phyloP scores from a whole-genome alignment of 2,329 filamentous ascomycete species.

The Ophiostoma ips region DNA sequence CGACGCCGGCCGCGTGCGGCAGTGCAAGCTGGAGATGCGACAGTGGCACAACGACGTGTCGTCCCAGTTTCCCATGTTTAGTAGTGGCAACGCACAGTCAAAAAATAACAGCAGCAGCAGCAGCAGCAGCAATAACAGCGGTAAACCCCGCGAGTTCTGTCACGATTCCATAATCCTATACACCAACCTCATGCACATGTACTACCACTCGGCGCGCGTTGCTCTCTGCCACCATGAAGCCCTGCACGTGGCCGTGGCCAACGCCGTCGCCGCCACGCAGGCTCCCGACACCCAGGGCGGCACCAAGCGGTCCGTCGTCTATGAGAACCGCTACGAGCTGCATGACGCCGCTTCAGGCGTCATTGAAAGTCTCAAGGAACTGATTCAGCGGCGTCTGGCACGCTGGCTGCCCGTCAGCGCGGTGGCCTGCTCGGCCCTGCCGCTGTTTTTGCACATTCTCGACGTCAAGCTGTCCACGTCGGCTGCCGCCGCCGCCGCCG shows the following conservation, averaged over 20 bases:
- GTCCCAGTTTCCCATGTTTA: constrained; percentile 8
- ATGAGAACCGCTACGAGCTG: constrained; percentile 12
- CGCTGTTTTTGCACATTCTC: constrained; percentile 13
- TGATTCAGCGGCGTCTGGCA: constrained; percentile 13
- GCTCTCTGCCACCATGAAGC: constrained; percentile 14
- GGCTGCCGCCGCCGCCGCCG: background rate
- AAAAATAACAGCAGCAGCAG: background rate
- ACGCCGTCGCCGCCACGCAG: constrained; percentile 19
- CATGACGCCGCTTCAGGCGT: constrained; percentile 12
- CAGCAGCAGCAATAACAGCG: too few relatives aligned
- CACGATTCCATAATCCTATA: constrained; percentile 14
- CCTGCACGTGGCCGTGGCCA: constrained; percentile 25
- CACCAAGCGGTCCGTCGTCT: constrained; percentile 3
- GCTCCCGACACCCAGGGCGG: constrained; percentile 12
- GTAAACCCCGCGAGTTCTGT: constrained; percentile 6
- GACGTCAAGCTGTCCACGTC: constrained; percentile 12
- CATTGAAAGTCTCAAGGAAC: constrained; percentile 13
- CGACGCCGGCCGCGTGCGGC: constrained; percentile 9
- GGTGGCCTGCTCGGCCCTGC: constrained; percentile 12
- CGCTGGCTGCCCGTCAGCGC: constrained; percentile 14
- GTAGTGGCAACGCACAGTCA: background rate
- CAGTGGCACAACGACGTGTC: constrained; percentile 11
- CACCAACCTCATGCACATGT: constrained; percentile 15
- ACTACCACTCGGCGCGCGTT: constrained; percentile 14
- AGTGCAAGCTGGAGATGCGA: constrained; percentile 11